These are phyloP conservation scores for Lenwebbia sp. DNA, from an alignment of 345 rosid genomes.

Conservation along the genomic window DNA sequence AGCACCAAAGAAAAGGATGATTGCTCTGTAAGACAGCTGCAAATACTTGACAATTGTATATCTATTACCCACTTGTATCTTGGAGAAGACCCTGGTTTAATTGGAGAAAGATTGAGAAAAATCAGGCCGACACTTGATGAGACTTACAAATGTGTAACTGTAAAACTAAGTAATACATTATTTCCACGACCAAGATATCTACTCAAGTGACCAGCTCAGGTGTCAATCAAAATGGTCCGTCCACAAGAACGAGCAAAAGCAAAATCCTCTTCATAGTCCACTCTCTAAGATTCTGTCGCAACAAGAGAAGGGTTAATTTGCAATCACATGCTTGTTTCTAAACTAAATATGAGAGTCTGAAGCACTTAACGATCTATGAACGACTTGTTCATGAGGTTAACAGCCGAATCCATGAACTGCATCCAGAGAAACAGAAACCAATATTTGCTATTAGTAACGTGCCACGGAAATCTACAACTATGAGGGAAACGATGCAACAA, in stretches of 20 bases:
- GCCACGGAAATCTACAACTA: neutral
- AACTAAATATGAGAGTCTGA: neutral
- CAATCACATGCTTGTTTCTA: neutral
- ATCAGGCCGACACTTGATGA: neutral
- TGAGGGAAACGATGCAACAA: neutral
- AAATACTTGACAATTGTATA: neutral
- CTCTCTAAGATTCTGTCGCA: neutral
- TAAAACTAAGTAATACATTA: neutral
- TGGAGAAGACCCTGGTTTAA: neutral
- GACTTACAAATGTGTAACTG: neutral
- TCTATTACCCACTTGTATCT: neutral
- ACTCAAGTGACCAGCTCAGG: neutral
- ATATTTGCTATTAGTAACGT: neutral
- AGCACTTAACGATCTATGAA: constrained; percentile 57
- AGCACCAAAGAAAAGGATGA: neutral
- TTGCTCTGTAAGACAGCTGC: neutral
- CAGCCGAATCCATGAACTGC: constrained; percentile 92
- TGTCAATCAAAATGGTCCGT: neutral
- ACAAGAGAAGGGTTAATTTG: neutral
- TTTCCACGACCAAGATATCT: neutral
- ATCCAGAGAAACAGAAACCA: neutral
- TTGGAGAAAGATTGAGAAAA: neutral
- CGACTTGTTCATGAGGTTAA: constrained; percentile 76
- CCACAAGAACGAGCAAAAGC: neutral
- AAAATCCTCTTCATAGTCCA: neutral